phyloP scores from a whole-genome alignment of 139 green algal species.

The Chara braunii region DNA sequence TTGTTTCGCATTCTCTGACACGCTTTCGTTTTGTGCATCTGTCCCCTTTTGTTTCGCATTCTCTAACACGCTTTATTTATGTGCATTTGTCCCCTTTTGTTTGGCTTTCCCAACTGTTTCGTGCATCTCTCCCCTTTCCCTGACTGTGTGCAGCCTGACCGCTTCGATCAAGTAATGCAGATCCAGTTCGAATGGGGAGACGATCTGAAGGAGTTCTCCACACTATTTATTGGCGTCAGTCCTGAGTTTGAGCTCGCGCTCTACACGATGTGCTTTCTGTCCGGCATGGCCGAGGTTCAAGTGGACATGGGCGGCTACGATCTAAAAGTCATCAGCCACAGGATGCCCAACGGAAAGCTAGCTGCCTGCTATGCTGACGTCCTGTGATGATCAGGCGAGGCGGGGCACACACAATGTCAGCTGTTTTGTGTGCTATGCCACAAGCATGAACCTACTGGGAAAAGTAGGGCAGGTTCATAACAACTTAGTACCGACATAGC shows the following conservation, averaged over 20 bases:
- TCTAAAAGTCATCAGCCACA: constrained; percentile 29
- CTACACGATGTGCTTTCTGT: constrained; percentile 64
- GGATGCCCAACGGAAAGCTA: no score
- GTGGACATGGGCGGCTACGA: constrained; percentile 37
- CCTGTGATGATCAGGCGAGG: no score
- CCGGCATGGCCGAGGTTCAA: constrained; percentile 49
- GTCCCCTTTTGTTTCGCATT: no score
- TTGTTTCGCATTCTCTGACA: no score
- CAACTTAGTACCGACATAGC: no score
- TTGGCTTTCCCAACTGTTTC: not conserved
- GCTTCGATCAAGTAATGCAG: constrained; percentile 12
- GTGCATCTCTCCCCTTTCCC: not conserved
- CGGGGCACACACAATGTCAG: no score
- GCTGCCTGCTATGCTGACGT: no score
- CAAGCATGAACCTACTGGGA: no score
- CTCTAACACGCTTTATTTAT: not conserved
- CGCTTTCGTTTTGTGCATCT: no score
- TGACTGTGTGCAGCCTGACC: constrained; percentile 2
- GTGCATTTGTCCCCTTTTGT: not conserved
- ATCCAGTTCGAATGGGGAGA: constrained; percentile 48
- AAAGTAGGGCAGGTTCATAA: no score
- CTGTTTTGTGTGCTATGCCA: no score
- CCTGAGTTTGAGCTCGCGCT: constrained; percentile 73
- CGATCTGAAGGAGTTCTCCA: constrained; percentile 54
- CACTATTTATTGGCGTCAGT: constrained; percentile 60